Base-by-base conservation (phyloP, 139 green algal species). In the Parachlorella kessleri region DNA sequence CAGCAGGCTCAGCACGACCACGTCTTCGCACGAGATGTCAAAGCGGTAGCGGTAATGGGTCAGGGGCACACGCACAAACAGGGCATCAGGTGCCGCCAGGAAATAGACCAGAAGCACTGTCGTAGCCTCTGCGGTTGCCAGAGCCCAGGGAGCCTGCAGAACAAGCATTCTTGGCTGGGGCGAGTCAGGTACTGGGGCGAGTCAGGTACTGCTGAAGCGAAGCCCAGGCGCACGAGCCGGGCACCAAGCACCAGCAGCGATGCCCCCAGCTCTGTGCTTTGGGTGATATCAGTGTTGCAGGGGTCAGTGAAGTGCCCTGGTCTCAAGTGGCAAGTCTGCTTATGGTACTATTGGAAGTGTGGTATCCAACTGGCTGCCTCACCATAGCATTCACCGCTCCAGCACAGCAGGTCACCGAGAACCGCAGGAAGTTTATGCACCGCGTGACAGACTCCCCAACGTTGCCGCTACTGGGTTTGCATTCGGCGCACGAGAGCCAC, bases 1-100 rank as follows among this genome's bases (percentile, higher is more conserved):
- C 9, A 81, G 40, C 37, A 83, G 66, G 21, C 72, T 77, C 10
- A 83, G 70, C 55, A 40, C 26, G 39, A 77, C 70, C 70, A 83
- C 40, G 35, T 83, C 77, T 26, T 73, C 77, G 9, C 67, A 70
- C 3, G 77, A 83, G 0, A 32, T 36, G 0, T 23, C 2, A 39
- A 78, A 83, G 55, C 53, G 33, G 55, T 77, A 83, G 68, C 10
- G 10, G 9, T 24, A 41, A 30, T 77, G 41, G 36, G 35, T 5
- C 32, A 9, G 32, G 2, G 3, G 2, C 26, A 26, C 30, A 67
- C 23, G 76, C 21, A 37, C 64, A 21, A 53, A 54, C 36, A 71
- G 23, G 5, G 76, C 68, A 21, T 72, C 55, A 30, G 70, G 70
- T 28, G 72, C 33, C 26, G 59, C 39, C 9, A 64, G 40, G 21